Evolutionary conservation across 192 early-diverging fungal genomes (phyloP), one percentile per base, ranked within the genome.

Genomic region (Entomortierella chlamydospora): DNA sequence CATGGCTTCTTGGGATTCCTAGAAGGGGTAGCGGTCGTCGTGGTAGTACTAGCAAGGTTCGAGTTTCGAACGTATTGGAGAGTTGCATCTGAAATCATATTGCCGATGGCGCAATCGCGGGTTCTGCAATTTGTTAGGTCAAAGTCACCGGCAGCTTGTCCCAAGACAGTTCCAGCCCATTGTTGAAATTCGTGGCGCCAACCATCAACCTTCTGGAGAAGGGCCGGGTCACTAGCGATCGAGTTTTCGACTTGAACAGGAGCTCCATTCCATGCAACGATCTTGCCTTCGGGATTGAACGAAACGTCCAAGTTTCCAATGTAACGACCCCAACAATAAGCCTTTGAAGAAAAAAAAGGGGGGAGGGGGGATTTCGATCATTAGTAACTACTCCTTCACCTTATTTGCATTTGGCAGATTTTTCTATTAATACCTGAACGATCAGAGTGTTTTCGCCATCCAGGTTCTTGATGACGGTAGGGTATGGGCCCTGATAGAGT

Each of bases 81-180:
- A 82, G 93, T 84, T 2, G 91, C 87, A 69, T 93, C 91, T 4
- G 91, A 72, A 7, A 93, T 74, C 31, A 93, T 39, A 68, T 91
- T 83, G 55, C 91, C 92, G 52, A 94, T 76, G 8, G 87, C 79
- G 37, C 90, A 85, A 63, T 93, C 91, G 18, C 52, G 49, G 9
- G 72, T 59, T 49, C 83, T 78, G 57, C 88, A 86, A 22, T 30
- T 58, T 6, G 45, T 56, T 23, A 72, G 73, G 41, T 81, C 42
- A 81, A 91, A 87, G 5, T 62, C 70, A 13, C 59, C 83, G 0
- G 67, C 39, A 2, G 89, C 76, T 12, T 47, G 23, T 31, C 88
- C 88, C 34, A 91, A 68, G 13, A 89, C 77, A 0, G 61, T 68
- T 17, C 64, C 58, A 1, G 76, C 66, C 62, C 86, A 76, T 26